phyloP scores from a whole-genome alignment of 2,329 filamentous ascomycete species.

The Ophiostoma tasmaniense region DNA sequence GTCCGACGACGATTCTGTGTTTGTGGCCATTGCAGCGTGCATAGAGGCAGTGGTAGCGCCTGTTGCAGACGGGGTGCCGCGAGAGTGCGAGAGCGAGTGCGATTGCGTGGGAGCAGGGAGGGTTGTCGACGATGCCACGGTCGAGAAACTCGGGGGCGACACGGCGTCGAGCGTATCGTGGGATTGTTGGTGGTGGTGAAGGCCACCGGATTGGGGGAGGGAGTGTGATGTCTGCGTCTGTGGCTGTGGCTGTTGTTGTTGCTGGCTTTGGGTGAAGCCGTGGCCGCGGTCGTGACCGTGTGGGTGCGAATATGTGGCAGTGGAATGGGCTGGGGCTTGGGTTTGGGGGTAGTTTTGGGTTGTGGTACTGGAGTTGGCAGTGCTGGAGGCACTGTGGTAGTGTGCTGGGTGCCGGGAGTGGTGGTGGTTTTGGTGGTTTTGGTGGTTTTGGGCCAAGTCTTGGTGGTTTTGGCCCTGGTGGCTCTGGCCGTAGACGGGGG shows the following conservation, averaged over 20 bases:
- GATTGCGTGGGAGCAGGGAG: slow-evolving; percentile 14
- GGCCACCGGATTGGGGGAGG: neutral
- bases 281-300: neutral
- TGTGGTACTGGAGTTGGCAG: slow-evolving; percentile 16
- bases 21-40: slow-evolving; percentile 30
- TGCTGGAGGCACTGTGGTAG: slow-evolving; percentile 14
- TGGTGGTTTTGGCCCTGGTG: slow-evolving; percentile 9
- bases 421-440: neutral
- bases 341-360: slow-evolving; percentile 13
- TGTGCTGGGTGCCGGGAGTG: neutral
- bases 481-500: slow-evolving; percentile 15
- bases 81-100: slow-evolving; percentile 19
- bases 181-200: slow-evolving; percentile 13
- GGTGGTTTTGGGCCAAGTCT: neutral
- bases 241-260: slow-evolving; percentile 3
- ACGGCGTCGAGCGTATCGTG: slow-evolving; percentile 5
- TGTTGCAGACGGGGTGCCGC: slow-evolving; percentile 15
- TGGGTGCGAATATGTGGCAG: too few relatives aligned
- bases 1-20: slow-evolving; percentile 25
- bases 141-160: slow-evolving; percentile 26
- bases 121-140: slow-evolving; percentile 5
- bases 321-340: neutral
- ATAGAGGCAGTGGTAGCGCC: slow-evolving; percentile 23
- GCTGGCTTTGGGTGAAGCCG: slow-evolving; percentile 6
- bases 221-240: slow-evolving; percentile 17